Evolutionary conservation across 208 protist species (phyloP), one percentile per base, ranked within the genome.

Genomic region (Leishmania arabica): DNA sequence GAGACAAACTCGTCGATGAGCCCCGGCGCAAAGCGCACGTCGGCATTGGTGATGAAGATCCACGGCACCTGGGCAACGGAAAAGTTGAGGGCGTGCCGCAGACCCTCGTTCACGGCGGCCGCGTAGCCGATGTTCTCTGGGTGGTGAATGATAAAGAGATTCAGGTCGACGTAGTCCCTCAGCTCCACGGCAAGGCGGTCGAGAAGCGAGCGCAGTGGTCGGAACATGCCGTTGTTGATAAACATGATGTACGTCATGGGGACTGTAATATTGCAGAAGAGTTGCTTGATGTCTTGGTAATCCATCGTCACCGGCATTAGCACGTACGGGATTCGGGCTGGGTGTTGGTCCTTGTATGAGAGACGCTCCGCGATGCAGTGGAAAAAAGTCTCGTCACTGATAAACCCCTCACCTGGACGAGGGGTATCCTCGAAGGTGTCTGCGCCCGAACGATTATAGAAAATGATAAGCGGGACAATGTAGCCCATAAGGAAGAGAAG

Each of bases 221-320:
- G 53, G 24, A 86, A 86, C 34, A 82, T 58, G 53, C 84, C 87
- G 68, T 84, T 90, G 69, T 88, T 80, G 45, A 90, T 83, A 6
- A 86, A 68, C 87, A 86, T 88, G 56, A 90, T 64, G 75, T 85
- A 82, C 56, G 77, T 84, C n/a, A 90, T 81, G 31, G 84, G 84
- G 8, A 40, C 79, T 2, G 79, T 81, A 8, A 86, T 74, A 62
- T 87, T 83, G 77, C 87, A 90, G 64, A 90, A 81, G 53, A 86
- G 77, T 8, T 82, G 56, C 69, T 90, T 90, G 9, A 90, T 49
- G 60, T 90, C 87, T 7, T 79, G 70, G 19, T 84, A 84, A 42
- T 90, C 87, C 69, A 90, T 74, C 37, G 87, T 90, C 2, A 88
- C 87, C 5, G 84, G 83, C 1, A 86, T 42, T 24, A 90, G 69